Evolutionary conservation across 2,329 filamentous ascomycete genomes (phyloP), one percentile per base, ranked within the genome.

Genomic region (Epichloe baconii): DNA sequence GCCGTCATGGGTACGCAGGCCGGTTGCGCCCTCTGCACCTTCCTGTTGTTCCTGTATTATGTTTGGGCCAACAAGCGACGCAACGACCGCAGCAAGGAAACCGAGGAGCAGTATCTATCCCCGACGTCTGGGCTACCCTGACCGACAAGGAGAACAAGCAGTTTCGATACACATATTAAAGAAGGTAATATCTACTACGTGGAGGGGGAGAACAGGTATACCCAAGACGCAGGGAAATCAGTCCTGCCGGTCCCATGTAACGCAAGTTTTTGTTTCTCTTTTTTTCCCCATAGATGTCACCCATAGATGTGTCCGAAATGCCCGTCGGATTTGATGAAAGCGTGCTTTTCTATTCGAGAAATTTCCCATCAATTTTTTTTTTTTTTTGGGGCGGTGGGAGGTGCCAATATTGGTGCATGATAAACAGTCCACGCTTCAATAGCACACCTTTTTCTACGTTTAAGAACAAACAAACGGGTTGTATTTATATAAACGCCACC

Each of bases 61-160:
- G 59, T 64, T 10, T 74, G 68, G 68, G 70, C 73, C 56, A 74
- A 75, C 61, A 70, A 68, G 62, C 66, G 56, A 54, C 64, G 68
- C 35, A 53, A 56, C 41, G 59, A 59, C 48, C 52, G 50, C 42
- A 61, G 58, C 19, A 58, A 61, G 26, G 60, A 68, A 51, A 63
- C 58, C 17, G 70, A 76, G 56, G 71, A 71, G 15, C 58, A 59
- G 1, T 71, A 65, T 55, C 59, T 71, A 65, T 61, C 62, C 68
- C 65, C 2, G 68, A 73, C 52, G 65, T 66, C 4, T 80, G 68
- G 72, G 65, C 64, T 38, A 69, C 71, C 23, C 62, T 77, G 66
- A 82, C 78, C 6, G 79, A 82, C 53, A 71, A 63, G 58, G 72
- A 82, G 64, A 81, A 82, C 57, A 71, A 70, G 58, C 70, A 68